phyloP scores from a whole-genome alignment of 306 rosid genomes.

The Malus asiatica region DNA sequence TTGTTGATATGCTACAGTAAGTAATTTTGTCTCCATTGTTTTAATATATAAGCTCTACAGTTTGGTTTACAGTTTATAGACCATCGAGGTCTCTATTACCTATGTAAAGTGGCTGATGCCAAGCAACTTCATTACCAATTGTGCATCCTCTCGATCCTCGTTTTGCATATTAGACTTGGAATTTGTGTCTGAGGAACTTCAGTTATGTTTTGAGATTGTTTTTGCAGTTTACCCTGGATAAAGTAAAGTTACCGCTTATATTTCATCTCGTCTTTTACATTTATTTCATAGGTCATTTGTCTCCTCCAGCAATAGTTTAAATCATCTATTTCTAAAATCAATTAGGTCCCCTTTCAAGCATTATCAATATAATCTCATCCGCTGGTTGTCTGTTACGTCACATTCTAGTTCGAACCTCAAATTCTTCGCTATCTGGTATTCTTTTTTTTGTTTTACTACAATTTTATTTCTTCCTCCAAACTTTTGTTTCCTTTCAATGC shows the following conservation, averaged over 20 bases:
- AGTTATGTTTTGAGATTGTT: not conserved
- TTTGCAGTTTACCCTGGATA: not conserved
- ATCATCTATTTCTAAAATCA: not conserved
- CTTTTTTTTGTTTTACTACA: too few species aligned
- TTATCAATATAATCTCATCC: not conserved
- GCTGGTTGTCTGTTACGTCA: not conserved
- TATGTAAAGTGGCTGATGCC: not conserved
- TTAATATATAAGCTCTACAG: not conserved
- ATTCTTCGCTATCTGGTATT: too few species aligned
- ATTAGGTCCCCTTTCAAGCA: not conserved
- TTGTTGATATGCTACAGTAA: slow-evolving; percentile 66
- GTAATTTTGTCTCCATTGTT: slow-evolving; percentile 7
- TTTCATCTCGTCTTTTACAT: not conserved
- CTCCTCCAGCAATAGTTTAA: not conserved
- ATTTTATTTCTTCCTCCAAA: too few species aligned
- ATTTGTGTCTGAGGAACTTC: not conserved
- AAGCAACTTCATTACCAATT: not conserved
- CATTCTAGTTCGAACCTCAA: too few species aligned
- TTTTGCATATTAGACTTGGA: not conserved
- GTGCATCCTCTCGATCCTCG: not conserved
- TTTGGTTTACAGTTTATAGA: not conserved
- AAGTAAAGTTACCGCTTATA: not conserved
- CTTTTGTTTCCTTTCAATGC: not conserved
- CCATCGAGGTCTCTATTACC: not conserved
- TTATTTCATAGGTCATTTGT: not conserved